These are phyloP conservation scores for Naganishia onofrii DNA, from an alignment of 768 basidiomycete species.

Conservation along the genomic window DNA sequence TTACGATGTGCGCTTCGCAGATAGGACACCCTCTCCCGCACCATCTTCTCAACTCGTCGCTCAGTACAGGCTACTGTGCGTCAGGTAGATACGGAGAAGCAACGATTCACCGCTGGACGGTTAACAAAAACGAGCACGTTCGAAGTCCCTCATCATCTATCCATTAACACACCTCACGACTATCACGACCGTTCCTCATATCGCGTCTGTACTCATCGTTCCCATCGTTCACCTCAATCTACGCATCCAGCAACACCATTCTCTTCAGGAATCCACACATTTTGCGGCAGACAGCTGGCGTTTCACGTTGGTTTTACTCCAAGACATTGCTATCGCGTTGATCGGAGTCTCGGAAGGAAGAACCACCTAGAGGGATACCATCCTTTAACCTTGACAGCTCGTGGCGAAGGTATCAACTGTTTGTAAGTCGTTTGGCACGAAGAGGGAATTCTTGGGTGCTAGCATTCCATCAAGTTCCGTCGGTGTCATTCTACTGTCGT, in stretches of 20 bases:
- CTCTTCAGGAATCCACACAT: neutral
- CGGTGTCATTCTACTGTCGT: neutral
- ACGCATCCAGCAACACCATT: neutral
- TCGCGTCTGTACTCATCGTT: neutral
- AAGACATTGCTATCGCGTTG: slow-evolving; percentile 8
- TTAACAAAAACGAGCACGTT: neutral
- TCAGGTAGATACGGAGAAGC: neutral
- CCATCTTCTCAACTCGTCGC: neutral
- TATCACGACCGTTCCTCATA: slow-evolving; percentile 10
- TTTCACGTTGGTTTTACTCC: slow-evolving; percentile 11
- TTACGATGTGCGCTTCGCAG: neutral
- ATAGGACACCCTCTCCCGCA: neutral
- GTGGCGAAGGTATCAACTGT: neutral
- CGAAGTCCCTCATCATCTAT: neutral
- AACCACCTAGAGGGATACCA: neutral
- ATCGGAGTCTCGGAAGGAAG: neutral
- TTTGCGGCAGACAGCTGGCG: neutral
- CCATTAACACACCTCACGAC: neutral
- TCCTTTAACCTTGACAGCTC: neutral
- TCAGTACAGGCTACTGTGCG: slow-evolving; percentile 19
- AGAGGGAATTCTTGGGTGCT: too few species aligned
- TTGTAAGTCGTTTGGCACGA: neutral
- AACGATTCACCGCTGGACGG: slow-evolving; percentile 12
- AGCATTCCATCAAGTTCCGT: neutral
- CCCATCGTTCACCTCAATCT: neutral